Percentiles rank a stretch among this genome's conserved stretches.
phyloP scores from a whole-genome alignment of 371 early-diverging fungal species.

The Sporodiniella umbellata region DNA sequence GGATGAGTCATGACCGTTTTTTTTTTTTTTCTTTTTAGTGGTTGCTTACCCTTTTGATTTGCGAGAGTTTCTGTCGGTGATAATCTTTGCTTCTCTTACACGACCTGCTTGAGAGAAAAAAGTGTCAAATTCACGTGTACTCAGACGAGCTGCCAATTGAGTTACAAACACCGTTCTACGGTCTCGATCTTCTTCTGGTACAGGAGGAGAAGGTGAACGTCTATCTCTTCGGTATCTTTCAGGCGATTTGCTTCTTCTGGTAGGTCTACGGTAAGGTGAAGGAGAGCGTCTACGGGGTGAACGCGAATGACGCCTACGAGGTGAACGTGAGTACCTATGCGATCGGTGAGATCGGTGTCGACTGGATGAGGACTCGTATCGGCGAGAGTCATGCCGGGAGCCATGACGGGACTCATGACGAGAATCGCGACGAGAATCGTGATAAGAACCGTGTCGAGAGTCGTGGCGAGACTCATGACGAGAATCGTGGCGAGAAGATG shows the following conservation, averaged over 20 bases:
- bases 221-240: conserved; percentile 23
- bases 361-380: no score
- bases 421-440: conserved; percentile 33
- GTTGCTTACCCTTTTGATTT: conserved; percentile 85
- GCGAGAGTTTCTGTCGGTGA: conserved; percentile 84
- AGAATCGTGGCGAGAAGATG: conserved; percentile 19
- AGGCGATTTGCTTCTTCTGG: conserved; percentile 34
- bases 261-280: conserved; percentile 24
- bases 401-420: conserved; percentile 20
- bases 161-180: conserved; percentile 92
- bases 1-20: neutral
- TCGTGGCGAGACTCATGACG: conserved; percentile 33
- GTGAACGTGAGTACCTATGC: conserved; percentile 25
- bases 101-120: conserved; percentile 86
- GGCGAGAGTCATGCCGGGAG: neutral
- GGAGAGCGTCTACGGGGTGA: conserved; percentile 28
- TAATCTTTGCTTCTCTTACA: conserved; percentile 86
- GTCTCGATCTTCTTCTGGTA: conserved; percentile 78
- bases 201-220: conserved; percentile 70
- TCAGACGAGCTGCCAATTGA: conserved; percentile 85
- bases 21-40: neutral
- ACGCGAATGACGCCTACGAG: conserved; percentile 42
- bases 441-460: conserved; percentile 39
- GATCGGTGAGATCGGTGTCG: no score
- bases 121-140: conserved; percentile 77